phyloP scores from a whole-genome alignment of 805 yeast species.

The Yarrowia sp. region DNA sequence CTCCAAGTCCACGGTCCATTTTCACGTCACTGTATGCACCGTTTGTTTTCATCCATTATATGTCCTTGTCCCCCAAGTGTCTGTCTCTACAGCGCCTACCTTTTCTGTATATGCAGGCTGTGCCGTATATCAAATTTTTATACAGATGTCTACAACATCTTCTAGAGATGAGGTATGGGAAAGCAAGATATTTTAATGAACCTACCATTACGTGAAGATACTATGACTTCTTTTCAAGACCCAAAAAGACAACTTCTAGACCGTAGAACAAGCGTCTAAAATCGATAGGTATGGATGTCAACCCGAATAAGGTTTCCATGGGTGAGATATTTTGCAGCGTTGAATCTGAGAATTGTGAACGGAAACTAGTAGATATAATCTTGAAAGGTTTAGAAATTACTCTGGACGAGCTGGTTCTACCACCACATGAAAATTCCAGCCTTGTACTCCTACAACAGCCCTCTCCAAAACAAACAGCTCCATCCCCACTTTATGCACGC shows the following conservation, averaged over 20 bases:
- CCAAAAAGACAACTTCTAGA: neutral
- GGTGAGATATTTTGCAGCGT: neutral
- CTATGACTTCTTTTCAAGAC: neutral
- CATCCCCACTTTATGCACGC: slow-evolving; percentile 17
- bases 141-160: neutral
- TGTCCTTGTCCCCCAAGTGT: neutral
- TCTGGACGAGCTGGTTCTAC: too few relatives aligned
- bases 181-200: neutral
- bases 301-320: neutral
- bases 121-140: neutral
- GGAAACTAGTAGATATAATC: neutral
- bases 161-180: neutral
- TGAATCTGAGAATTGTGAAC: neutral
- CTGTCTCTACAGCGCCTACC: neutral
- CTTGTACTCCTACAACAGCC: neutral
- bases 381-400: too few relatives aligned
- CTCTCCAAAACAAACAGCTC: neutral
- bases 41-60: neutral
- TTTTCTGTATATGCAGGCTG: neutral
- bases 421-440: neutral
- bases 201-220: neutral
- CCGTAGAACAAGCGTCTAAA: neutral
- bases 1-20: neutral
- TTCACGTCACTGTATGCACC: neutral
- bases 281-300: neutral